Evolutionary conservation across 352 stramenopile species (phyloP).

Genomic region (Elongisporangium senticosum): DNA sequence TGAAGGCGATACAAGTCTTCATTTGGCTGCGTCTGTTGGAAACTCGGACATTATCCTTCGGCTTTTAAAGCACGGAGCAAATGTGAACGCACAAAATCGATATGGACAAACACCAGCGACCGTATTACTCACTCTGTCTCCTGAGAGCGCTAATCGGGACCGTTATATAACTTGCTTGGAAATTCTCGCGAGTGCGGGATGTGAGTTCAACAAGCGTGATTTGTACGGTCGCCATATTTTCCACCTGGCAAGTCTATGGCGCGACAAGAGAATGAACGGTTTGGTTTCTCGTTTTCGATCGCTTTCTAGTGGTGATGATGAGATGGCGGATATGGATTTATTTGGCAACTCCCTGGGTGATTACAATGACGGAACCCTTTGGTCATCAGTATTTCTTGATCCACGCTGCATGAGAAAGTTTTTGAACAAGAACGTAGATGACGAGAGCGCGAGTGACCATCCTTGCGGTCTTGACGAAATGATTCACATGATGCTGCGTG

Average conservation of each 20-base stretch:
- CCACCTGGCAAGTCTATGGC: background rate
- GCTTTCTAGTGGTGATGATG: background rate
- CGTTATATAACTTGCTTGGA: conserved; percentile 37
- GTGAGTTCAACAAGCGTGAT: conserved; percentile 44
- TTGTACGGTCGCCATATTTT: conserved; percentile 74
- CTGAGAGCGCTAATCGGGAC: conserved; percentile 10
- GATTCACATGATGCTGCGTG: conserved; percentile 23
- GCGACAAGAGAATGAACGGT: background rate
- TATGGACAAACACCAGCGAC: conserved; percentile 61
- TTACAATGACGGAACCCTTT: background rate
- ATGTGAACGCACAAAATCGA: conserved; percentile 58
- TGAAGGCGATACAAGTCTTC: conserved; percentile 67
- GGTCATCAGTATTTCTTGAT: conserved; percentile 8
- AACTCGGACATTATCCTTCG: conserved; percentile 45
- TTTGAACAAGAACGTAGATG: background rate
- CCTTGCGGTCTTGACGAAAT: conserved; percentile 25
- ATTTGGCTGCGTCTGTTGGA: conserved; percentile 44
- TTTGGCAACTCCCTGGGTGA: background rate
- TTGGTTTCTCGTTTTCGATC: background rate
- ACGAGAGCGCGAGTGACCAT: background rate
- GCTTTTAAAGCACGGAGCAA: conserved; percentile 47
- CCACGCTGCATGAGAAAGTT: background rate
- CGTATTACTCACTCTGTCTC: conserved; percentile 38
- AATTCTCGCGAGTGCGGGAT: conserved; percentile 44
- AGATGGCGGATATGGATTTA: background rate